phyloP scores from a whole-genome alignment of 75 land plant genomes.

The Pinus tabuliformis region DNA sequence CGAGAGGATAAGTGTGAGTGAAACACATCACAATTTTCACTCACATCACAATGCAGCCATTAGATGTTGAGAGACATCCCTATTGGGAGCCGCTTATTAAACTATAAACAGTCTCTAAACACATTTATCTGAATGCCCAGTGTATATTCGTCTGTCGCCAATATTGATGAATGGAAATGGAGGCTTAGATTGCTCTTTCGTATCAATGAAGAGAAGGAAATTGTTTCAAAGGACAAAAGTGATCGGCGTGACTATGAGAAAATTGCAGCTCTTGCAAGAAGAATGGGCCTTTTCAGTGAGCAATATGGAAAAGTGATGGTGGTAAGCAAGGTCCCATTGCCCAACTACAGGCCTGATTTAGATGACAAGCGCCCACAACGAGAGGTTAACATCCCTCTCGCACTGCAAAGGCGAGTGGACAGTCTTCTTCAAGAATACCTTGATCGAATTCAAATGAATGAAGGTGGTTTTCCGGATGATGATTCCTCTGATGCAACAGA shows the following conservation, averaged over 20 bases:
- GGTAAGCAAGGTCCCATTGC: slow-evolving; percentile 93
- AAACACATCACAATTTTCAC: too few species aligned
- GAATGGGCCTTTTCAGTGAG: slow-evolving; percentile 87
- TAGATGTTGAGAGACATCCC: too few species aligned
- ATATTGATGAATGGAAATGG: slow-evolving; percentile 93
- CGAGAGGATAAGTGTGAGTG: too few species aligned
- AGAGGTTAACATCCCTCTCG: too few species aligned
- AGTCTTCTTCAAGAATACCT: slow-evolving; percentile 70
- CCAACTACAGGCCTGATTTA: slow-evolving; percentile 94
- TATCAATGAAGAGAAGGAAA: slow-evolving; percentile 61
- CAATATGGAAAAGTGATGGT: slow-evolving; percentile 87
- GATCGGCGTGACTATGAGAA: slow-evolving; percentile 83
- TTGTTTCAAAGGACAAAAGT: slow-evolving; percentile 76
- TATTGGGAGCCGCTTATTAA: too few species aligned
- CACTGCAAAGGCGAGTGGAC: slow-evolving; percentile 72
- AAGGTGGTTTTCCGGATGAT: slow-evolving; percentile 16
- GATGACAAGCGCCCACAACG: slow-evolving; percentile 94
- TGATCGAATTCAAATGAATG: slow-evolving; percentile 31
- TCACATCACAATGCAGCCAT: too few species aligned
- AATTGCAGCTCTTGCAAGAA: slow-evolving; percentile 66
- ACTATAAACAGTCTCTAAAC: too few species aligned
- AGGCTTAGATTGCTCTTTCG: slow-evolving; percentile 65
- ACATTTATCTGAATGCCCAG: too few species aligned
- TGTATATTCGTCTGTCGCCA: slow-evolving; percentile 65
- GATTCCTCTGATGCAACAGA: slow-evolving; percentile 15